A percentile compares a stretch with the other conserved stretches of the same genome.
phyloP scores from a whole-genome alignment of 306 rosid genomes.

The Luffa acutangula region DNA sequence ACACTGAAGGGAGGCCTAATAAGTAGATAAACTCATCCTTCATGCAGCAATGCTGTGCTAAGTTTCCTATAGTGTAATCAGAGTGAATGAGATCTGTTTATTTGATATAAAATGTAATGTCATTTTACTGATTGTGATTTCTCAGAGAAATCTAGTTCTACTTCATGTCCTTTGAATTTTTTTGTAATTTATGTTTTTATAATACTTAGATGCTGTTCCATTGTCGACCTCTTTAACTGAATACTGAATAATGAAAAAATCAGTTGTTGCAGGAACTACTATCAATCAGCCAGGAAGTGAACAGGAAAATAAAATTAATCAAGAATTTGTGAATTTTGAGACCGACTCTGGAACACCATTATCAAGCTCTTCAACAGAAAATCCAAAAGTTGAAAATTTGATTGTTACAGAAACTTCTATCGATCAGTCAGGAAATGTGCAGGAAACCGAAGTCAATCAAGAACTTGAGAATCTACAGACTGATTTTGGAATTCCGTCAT shows the following conservation, averaged over 20 bases:
- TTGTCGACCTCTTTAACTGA: slow-evolving; percentile 15
- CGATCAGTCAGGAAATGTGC: slow-evolving; percentile 13
- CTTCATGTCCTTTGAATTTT: slow-evolving; percentile 5
- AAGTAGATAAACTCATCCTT: neutral
- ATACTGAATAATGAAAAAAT: slow-evolving; percentile 10
- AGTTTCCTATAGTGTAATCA: neutral
- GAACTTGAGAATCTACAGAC: slow-evolving; percentile 17
- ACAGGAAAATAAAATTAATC: neutral
- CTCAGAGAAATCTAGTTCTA: neutral
- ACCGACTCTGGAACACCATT: slow-evolving; percentile 13
- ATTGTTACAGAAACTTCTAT: slow-evolving; percentile 14
- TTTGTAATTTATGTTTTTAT: neutral
- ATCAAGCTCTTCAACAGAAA: neutral
- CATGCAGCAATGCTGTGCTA: neutral
- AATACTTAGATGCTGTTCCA: slow-evolving; percentile 26
- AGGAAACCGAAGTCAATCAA: neutral
- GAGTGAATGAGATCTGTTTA: neutral
- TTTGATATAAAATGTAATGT: neutral
- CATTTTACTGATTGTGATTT: neutral
- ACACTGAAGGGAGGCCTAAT: neutral
- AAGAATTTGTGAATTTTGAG: slow-evolving; percentile 12
- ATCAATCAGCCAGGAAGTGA: slow-evolving; percentile 11
- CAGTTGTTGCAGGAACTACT: slow-evolving; percentile 16
- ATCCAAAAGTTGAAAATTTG: slow-evolving; percentile 10
- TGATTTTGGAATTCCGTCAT: slow-evolving; percentile 10